Evolutionary conservation across 495 filamentous ascomycete species (phyloP), one percentile per base, ranked within the genome.

Genomic region (Aspergillus asperescens): DNA sequence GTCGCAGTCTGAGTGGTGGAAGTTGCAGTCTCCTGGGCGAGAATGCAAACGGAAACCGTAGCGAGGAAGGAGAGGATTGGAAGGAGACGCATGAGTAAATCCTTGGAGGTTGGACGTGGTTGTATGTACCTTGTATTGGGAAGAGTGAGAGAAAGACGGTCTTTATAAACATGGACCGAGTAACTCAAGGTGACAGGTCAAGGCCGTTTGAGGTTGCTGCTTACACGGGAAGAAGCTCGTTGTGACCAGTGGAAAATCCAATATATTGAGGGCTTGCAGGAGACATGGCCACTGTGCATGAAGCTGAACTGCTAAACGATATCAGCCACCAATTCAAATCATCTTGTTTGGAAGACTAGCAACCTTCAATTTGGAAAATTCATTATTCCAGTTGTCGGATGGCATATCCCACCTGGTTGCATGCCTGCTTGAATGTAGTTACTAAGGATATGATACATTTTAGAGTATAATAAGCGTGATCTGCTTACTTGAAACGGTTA

Each of bases 81-180:
- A n/a, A 46, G 8, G 27, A 52, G 23, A 43, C 38, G 51, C 56
- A 59, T 59, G 15, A n/a, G 54, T 51, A 42, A 41, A 16, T 24
- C 32, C 24, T 43, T 40, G 32, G 1, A 16, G 41, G 24, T 25
- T 22, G 10, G 19, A 27, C 4, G 7, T 43, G 23, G 15, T 24
- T 9, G 4, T n/a, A 7, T 28, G 12, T 24, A 1, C 1, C 8
- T 12, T 37, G 3, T 42, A 13, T 28, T n/a, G 44, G 15, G 24
- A 19, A 35, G 44, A 29, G 10, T 5, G 10, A 20, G 29, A 43
- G 18, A 19, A 10, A 19, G 18, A 35, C 15, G 19, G 28, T 4
- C 19, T 15, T 34, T 35, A 34, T 35, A 47, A 22, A n/a, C 13
- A 19, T 15, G 44, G 12, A 23, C 28, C 22, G 18, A 47, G 44